Evolutionary conservation across 169 alveolate species (phyloP), one percentile per base, ranked within the genome.

Genomic region (Cryptosporidium parvum): DNA sequence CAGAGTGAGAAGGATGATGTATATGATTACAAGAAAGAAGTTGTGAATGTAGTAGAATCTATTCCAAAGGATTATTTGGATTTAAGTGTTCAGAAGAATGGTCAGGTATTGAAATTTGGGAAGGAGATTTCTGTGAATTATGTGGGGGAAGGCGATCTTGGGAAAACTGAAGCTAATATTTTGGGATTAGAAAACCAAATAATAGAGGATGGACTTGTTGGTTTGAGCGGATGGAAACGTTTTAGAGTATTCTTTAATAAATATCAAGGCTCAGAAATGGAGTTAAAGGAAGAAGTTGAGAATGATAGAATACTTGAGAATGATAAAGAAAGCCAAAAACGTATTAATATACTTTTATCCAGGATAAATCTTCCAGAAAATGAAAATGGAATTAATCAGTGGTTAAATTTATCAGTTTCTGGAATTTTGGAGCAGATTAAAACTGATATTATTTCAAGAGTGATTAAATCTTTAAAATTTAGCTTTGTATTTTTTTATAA

Each of bases 401-500:
- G 68, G 70, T 29, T 73, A 21, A 42, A 21, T 26, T 58, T 6
- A 14, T 73, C 86, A 12, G 29, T 73, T 18, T 23, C 52, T 18
- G 59, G 70, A 4, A 73, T 73, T 26, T 58, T 73, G 51, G 68
- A 33, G 10, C 71, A 56, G 31, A 58, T 73, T 33, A 53, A 29
- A 23, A 73, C 44, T 23, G 86, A 73, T 21, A 73, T 73, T 9
- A 73, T 73, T 33, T 73, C 86, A 29, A 73, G 52, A 3, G 56
- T 73, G 8, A 58, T 59, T 8, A 62, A 58, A 14, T 73, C 86
- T 21, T 21, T 73, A 23, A 73, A 73, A 23, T 73, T 73, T 73
- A 73, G 70, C 33, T 73, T 73, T 59, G 58, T 73, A 9, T 73
- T 73, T 35, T 73, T 73, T 58, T 73, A 73, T 44, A 73, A 73